Percentiles rank a stretch among this genome's conserved stretches.
phyloP scores from a whole-genome alignment of 192 early-diverging fungal genomes.

The Spizellomyces punctatus region DNA sequence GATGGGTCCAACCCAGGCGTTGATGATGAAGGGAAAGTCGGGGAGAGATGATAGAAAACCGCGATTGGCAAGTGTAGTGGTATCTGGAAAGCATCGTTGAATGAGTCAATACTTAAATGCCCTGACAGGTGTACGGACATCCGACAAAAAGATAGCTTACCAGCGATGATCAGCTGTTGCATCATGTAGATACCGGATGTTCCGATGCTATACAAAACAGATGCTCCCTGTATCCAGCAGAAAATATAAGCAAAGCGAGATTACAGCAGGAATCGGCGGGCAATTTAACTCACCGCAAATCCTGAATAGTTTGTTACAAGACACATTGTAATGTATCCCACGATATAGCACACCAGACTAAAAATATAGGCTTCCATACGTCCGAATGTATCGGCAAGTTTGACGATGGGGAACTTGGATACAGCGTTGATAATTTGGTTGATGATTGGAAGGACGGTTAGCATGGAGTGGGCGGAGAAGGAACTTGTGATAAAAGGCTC shows the following conservation, averaged over 20 bases:
- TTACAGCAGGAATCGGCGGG: neutral
- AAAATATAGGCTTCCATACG: constrained; percentile 9
- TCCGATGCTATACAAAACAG: constrained; percentile 4
- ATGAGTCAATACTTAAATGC: too few species aligned
- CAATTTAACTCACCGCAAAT: neutral
- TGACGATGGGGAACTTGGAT: neutral
- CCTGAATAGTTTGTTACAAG: neutral
- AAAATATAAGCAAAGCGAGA: neutral
- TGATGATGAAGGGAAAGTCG: constrained; percentile 6
- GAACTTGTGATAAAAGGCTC: constrained; percentile 8
- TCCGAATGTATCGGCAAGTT: constrained; percentile 13
- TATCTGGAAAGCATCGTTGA: neutral
- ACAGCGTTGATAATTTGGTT: neutral
- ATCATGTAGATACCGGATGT: constrained; percentile 1
- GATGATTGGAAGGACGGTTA: neutral
- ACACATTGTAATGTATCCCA: neutral
- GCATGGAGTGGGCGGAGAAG: constrained; percentile 5
- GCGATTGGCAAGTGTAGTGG: constrained; percentile 6
- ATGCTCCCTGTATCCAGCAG: neutral
- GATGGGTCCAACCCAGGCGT: constrained; percentile 1
- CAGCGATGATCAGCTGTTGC: constrained; percentile 18
- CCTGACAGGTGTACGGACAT: too few species aligned
- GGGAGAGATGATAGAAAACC: constrained; percentile 8
- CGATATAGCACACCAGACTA: neutral
- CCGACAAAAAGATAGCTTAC: too few species aligned